A percentile compares a stretch with the other conserved stretches of the same genome.
phyloP scores from a whole-genome alignment of 768 basidiomycete genomes.

The Crassisporium funariophilum region DNA sequence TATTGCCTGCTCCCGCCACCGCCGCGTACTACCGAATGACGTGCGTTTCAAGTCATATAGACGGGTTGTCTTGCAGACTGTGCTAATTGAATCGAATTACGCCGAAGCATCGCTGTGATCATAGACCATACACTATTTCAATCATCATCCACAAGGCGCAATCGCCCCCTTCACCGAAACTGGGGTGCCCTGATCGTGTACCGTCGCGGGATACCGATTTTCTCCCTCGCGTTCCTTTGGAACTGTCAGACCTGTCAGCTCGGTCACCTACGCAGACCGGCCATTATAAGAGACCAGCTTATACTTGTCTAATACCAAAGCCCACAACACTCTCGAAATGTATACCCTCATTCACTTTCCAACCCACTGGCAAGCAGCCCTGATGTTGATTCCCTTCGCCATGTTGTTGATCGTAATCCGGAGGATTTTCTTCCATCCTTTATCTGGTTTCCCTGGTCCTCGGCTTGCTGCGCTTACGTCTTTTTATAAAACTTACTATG shows the following conservation, averaged over 20 bases:
- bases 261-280: not conserved
- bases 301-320: too few species aligned
- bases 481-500: constrained; percentile 37
- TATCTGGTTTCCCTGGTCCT: constrained; percentile 38
- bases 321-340: too few species aligned
- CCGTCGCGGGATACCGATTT: constrained; percentile 1
- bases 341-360: too few species aligned
- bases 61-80: too few species aligned
- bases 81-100: too few species aligned
- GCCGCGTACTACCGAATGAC: constrained; percentile 20
- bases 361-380: constrained; percentile 2
- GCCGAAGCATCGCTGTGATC: too few species aligned
- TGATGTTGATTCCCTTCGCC: constrained; percentile 6
- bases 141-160: constrained; percentile 7
- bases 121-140: too few species aligned
- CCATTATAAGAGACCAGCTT: too few species aligned
- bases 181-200: constrained; percentile 9
- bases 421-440: constrained; percentile 35
- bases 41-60: too few species aligned
- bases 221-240: not conserved
- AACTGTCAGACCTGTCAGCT: constrained; percentile 16
- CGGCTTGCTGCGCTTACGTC: constrained; percentile 32
- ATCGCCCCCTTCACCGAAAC: constrained; percentile 10
- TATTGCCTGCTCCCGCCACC: constrained; percentile 21
- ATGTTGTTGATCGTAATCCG: constrained; percentile 17